Evolutionary conservation across 345 rosid species (phyloP).

Genomic region (Psidium guajava): DNA sequence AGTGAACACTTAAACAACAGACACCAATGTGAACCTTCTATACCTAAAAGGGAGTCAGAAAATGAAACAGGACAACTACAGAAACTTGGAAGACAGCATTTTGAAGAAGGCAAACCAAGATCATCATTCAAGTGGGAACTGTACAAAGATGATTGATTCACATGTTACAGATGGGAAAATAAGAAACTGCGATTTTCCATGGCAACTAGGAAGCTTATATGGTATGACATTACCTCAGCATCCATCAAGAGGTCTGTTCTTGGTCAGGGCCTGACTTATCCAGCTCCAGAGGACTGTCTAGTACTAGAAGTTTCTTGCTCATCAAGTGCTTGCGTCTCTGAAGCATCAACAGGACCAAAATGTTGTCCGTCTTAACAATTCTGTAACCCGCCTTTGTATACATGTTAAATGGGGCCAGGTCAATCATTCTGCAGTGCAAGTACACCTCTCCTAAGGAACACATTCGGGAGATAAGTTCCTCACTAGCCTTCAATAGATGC

Average conservation of each 20-base stretch:
- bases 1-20: not conserved
- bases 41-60: not conserved
- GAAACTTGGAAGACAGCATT: not conserved
- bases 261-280: constrained; percentile 21
- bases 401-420: constrained; percentile 80
- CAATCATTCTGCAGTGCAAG: constrained; percentile 90
- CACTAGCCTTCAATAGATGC: constrained; percentile 90
- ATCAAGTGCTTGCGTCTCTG: constrained; percentile 92
- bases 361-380: constrained; percentile 52
- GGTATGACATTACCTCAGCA: not conserved
- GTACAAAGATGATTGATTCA: not conserved
- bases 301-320: constrained; percentile 57
- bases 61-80: not conserved
- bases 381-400: constrained; percentile 78
- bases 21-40: not conserved
- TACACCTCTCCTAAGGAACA: constrained; percentile 50
- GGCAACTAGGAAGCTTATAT: not conserved
- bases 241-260: not conserved
- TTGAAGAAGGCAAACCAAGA: not conserved
- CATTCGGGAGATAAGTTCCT: constrained; percentile 63
- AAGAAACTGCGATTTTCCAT: not conserved
- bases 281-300: constrained; percentile 4
- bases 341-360: constrained; percentile 58
- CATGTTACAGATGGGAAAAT: not conserved
- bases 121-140: not conserved